Evolutionary conservation across 148 eudicot species (phyloP).

Genomic region (Cornus suecica): DNA sequence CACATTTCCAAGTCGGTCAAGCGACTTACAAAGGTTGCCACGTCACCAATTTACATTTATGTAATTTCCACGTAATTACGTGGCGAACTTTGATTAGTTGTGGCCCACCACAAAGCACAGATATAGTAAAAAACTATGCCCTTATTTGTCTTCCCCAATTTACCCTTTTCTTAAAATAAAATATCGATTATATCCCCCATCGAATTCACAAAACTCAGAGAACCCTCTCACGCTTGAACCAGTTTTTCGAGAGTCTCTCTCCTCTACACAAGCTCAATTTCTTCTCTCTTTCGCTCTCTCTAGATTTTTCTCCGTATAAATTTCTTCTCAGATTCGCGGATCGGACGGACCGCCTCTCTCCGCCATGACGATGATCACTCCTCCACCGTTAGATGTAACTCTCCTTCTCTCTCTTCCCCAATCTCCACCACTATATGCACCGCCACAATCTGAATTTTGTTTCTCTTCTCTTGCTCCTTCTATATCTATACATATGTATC

Average conservation of each 20-base stretch:
- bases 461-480: neutral
- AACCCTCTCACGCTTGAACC: constrained; percentile 33
- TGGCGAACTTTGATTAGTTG: neutral
- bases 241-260: constrained; percentile 24
- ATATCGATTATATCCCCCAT: neutral
- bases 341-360: constrained; percentile 22
- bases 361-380: constrained; percentile 69
- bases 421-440: too few relatives aligned
- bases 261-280: neutral
- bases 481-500: neutral
- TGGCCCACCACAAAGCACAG: neutral
- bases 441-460: constrained; percentile 2
- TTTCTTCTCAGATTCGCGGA: constrained; percentile 7
- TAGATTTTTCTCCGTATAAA: neutral
- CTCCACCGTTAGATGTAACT: constrained; percentile 61
- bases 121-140: neutral
- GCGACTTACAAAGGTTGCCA: neutral
- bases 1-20: too few relatives aligned
- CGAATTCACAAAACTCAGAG: constrained; percentile 27
- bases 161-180: neutral
- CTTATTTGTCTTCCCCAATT: constrained; percentile 2
- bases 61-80: neutral
- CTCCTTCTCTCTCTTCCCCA: neutral
- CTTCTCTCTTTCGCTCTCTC: neutral
- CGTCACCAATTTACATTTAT: neutral